phyloP scores from a whole-genome alignment of 768 basidiomycete species.

The Amanita phalloides region DNA sequence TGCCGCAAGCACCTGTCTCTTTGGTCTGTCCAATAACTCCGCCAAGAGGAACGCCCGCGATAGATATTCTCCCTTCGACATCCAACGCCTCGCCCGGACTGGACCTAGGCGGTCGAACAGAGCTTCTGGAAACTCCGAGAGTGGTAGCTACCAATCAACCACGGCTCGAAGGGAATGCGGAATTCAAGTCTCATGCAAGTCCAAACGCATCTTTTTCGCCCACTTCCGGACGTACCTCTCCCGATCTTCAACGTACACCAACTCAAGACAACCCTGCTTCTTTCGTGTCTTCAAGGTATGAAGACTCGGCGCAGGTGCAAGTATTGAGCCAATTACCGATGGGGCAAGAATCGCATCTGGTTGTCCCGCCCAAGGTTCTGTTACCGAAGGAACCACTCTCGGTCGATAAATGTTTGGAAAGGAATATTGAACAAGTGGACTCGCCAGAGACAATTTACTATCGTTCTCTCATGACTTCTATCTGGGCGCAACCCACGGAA shows the following conservation, averaged over 20 bases:
- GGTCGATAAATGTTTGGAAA: background rate
- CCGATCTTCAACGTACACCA: background rate
- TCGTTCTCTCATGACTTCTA: background rate
- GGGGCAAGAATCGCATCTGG: background rate
- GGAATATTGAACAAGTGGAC: background rate
- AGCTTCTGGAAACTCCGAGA: background rate
- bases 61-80: background rate
- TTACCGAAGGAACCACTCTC: background rate
- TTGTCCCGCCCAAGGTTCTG: background rate
- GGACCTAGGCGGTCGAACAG: background rate
- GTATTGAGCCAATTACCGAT: background rate
- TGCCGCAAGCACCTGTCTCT: background rate
- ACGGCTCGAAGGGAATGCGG: background rate
- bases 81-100: background rate
- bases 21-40: background rate
- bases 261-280: background rate
- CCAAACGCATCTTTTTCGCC: background rate
- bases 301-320: background rate
- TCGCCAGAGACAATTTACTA: background rate
- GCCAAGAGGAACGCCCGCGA: background rate
- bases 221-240: background rate
- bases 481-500: background rate
- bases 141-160: background rate
- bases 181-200: background rate
- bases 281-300: no score